Evolutionary conservation across 805 yeast genomes (phyloP).

Genomic region (Candida insectalens): DNA sequence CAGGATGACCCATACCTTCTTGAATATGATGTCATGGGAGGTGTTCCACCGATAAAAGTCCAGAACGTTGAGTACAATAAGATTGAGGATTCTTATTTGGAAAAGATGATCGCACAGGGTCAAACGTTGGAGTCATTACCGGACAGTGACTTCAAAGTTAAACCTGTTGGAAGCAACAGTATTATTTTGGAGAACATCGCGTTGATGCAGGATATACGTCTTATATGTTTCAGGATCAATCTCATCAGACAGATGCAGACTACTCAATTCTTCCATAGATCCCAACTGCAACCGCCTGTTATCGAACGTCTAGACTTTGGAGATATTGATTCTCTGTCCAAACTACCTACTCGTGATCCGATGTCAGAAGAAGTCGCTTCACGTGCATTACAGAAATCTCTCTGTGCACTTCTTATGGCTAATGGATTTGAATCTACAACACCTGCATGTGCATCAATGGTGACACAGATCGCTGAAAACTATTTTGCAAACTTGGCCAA

Average conservation of each 20-base stretch:
- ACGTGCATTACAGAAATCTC: constrained; percentile 55
- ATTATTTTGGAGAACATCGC: constrained; percentile 56
- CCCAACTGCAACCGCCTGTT: constrained; percentile 64
- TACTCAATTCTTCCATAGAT: constrained; percentile 62
- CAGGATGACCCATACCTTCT: constrained; percentile 55
- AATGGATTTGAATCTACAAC: constrained; percentile 85
- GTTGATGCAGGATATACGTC: constrained; percentile 81
- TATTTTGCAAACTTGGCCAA: constrained; percentile 67
- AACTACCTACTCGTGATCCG: constrained; percentile 58
- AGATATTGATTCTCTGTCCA: constrained; percentile 80
- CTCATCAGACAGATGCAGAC: constrained; percentile 86
- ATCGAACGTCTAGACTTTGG: constrained; percentile 45
- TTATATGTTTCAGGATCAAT: constrained; percentile 79
- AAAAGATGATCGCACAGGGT: constrained; percentile 23
- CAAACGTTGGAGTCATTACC: constrained; percentile 24
- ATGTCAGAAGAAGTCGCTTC: constrained; percentile 52
- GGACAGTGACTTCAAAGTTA: constrained; percentile 32
- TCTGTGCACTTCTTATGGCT: constrained; percentile 78
- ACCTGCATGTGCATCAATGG: constrained; percentile 62
- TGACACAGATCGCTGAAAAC: constrained; percentile 77
- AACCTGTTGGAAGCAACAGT: constrained; percentile 48
- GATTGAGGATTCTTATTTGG: constrained; percentile 35
- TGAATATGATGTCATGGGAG: constrained; percentile 81
- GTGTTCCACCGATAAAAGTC: constrained; percentile 58
- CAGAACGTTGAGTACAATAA: constrained; percentile 37